Base-by-base conservation (phyloP, 2,329 filamentous ascomycete species). In the Diaporthe eres region DNA sequence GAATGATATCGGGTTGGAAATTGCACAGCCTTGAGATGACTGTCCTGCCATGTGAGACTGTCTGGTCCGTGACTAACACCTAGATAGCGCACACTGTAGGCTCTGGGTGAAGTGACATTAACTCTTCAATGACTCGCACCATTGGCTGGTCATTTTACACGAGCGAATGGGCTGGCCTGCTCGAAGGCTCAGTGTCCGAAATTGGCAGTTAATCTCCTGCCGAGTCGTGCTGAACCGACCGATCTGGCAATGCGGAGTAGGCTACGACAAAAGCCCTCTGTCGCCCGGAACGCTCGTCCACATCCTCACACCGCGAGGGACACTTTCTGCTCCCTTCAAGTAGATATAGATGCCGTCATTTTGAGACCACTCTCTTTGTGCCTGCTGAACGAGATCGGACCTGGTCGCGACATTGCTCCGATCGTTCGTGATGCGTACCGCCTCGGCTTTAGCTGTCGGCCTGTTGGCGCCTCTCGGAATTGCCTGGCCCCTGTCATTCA, bases 401-500 rank as follows among this genome's bases (percentile, higher is more conserved):
- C 13, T 31, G 13, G 22, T 8, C 7, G 10, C 22, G 31, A 25
- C 13, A 6, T 13, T 53, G 25, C 12, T 39, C 8, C 13, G 22
- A 25, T 19, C 22, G 13, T 49, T 51, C 47, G 13, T 19, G 31
- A 68, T 68, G 63, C 63, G 22, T 39, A 12, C 0, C 15, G 47
- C 31, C 39, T 68, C 31, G 22, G 12, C 13, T n/a, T 34, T 68
- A 47, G 63, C 31, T 15, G 28, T 68, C 63, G 28, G 47, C 63
- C 47, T 68, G 22, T 8, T 51, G 19, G 63, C 63, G 63, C 31
- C 63, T 15, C 28, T 68, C 31, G 63, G 63, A 12, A 25, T 3
- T 0, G 63, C 63, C 31, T 68, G 63, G 63, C 63, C 63, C 44
- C 13, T 68, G 44, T 68, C 63, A 22, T 53, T 68, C 19, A 37